Conservation (phyloP, 805 yeast genomes). For the Lipomyces yamadae region DNA sequence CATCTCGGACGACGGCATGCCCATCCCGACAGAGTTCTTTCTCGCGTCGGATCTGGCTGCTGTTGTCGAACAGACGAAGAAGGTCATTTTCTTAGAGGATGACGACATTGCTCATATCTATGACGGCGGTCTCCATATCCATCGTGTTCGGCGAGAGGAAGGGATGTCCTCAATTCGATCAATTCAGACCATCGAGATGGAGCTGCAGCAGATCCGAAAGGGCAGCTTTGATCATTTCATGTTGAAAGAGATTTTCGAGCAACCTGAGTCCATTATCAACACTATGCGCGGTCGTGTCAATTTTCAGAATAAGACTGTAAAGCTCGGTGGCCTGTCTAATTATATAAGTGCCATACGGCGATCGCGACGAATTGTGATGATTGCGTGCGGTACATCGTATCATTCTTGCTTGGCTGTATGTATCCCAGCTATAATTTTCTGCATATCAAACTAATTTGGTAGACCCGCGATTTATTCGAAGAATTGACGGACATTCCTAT, state of each 20-base stretch:
- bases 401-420: conserved; percentile 87
- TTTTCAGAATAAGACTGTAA: conserved; percentile 75
- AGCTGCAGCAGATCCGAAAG: conserved; percentile 96
- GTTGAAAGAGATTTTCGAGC: conserved; percentile 99
- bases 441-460: background rate
- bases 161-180: conserved; percentile 89
- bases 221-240: conserved; percentile 95
- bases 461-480: conserved; percentile 90
- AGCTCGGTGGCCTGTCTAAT: conserved; percentile 85
- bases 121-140: conserved; percentile 98
- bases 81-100: conserved; percentile 94
- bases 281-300: conserved; percentile 99
- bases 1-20: conserved; percentile 88
- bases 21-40: conserved; percentile 94
- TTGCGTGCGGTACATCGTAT: conserved; percentile 99
- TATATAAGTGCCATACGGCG: conserved; percentile 88
- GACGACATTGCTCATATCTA: conserved; percentile 98
- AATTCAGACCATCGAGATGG: conserved; percentile 95
- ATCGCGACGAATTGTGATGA: conserved; percentile 94
- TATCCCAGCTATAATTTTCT: background rate
- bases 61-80: conserved; percentile 94
- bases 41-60: conserved; percentile 97
- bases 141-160: conserved; percentile 81
- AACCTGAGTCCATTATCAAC: conserved; percentile 96
- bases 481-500: conserved; percentile 96